Percentiles rank a stretch among this genome's conserved stretches.
phyloP scores from a whole-genome alignment of 2,329 filamentous ascomycete species.

The Lachnellula hyalina region DNA sequence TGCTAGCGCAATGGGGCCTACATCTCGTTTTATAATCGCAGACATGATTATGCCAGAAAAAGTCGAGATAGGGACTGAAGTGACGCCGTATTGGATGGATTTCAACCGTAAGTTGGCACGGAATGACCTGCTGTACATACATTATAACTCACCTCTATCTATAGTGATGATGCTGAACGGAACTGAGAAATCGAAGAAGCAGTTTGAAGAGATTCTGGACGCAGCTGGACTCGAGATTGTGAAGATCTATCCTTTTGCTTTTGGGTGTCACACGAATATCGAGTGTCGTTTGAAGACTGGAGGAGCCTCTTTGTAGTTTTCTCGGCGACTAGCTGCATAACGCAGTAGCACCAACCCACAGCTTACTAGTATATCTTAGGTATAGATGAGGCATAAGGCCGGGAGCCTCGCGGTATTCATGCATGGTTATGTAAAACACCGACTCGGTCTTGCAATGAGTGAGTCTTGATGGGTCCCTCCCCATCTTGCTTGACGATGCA shows the following conservation, averaged over 20 bases:
- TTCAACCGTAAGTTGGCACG: neutral
- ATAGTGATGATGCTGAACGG: conserved; percentile 27
- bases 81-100: conserved; percentile 30
- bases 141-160: no score
- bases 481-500: no score
- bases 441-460: no score
- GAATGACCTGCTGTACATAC: no score
- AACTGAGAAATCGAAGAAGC: conserved; percentile 25
- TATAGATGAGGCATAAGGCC: no score
- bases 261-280: conserved; percentile 11
- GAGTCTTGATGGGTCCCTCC: no score
- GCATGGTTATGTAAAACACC: no score
- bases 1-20: conserved; percentile 25
- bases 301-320: no score
- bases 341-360: no score
- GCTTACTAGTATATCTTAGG: no score
- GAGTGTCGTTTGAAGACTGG: conserved; percentile 12
- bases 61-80: conserved; percentile 18
- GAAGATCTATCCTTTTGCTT: conserved; percentile 21
- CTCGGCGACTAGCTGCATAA: no score
- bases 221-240: conserved; percentile 24
- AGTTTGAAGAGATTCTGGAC: conserved; percentile 24
- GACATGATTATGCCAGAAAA: conserved; percentile 25
- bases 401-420: no score
- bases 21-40: conserved; percentile 23